Evolutionary conservation across 108 stramenopile species (phyloP).

Genomic region (Licmophora abbreviata): DNA sequence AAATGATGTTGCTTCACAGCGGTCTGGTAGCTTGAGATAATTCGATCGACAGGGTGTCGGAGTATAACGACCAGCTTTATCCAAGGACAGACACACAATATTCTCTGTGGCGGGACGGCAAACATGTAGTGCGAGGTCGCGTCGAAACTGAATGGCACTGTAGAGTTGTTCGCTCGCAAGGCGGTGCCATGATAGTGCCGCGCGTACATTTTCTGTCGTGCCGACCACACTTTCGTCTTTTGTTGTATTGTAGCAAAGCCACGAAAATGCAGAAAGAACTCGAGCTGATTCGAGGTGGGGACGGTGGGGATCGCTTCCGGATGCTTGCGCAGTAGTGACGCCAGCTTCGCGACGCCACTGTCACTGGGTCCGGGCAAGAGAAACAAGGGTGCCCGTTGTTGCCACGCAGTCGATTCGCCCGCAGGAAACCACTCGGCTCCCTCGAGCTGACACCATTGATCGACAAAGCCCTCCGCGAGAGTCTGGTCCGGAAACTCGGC

Average conservation of each 20-base stretch:
- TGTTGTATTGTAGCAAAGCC: not conserved
- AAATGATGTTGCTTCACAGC: too few relatives aligned
- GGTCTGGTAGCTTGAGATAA: conserved; percentile 6
- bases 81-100: conserved; percentile 21
- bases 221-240: conserved; percentile 2
- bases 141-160: conserved; percentile 12
- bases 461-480: too few relatives aligned
- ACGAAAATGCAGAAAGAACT: conserved; percentile 2
- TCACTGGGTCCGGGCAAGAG: conserved; percentile 16
- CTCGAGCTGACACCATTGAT: conserved; percentile 14
- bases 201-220: conserved; percentile 6
- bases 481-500: too few relatives aligned
- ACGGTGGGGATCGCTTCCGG: too few relatives aligned
- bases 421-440: conserved; percentile 6
- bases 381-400: conserved; percentile 14
- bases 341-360: conserved; percentile 6
- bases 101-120: conserved; percentile 3
- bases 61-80: conserved; percentile 13
- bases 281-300: too few relatives aligned
- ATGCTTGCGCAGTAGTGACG: conserved; percentile 6
- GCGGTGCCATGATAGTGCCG: not conserved
- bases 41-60: conserved; percentile 17
- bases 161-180: conserved; percentile 2
- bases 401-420: conserved; percentile 4
- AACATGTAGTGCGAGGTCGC: conserved; percentile 15